Conservation (phyloP, 2,329 filamentous ascomycete genomes). For the Xylariaceae sp. region DNA sequence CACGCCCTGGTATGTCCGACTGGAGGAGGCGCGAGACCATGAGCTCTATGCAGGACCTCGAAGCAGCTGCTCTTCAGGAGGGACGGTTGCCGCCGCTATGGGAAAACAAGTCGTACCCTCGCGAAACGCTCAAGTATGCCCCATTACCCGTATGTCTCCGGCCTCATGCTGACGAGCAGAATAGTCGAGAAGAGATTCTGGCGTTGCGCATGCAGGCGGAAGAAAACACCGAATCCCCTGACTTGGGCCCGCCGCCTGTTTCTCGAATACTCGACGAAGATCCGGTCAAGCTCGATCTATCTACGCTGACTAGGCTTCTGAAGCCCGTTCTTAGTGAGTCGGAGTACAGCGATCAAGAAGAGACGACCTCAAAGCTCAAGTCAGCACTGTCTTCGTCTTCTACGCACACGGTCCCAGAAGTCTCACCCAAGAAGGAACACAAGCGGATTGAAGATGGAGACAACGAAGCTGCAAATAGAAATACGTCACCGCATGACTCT, state of each 20-base stretch:
- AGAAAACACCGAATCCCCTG: conserved; percentile 58
- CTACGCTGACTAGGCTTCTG: conserved; percentile 25
- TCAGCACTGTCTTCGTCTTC: not conserved
- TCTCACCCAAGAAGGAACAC: conserved; percentile 1
- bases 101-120: conserved; percentile 65
- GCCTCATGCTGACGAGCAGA: conserved; percentile 21
- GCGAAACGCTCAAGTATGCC: conserved; percentile 62
- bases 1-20: conserved; percentile 46
- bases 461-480: no score
- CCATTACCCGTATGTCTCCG: not conserved
- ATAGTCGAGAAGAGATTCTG: conserved; percentile 58
- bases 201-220: conserved; percentile 50
- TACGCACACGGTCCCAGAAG: conserved; percentile 2
- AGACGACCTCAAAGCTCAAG: not conserved
- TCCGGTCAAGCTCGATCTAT: conserved; percentile 50
- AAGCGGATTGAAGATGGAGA: conserved; percentile 1
- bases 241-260: conserved; percentile 61
- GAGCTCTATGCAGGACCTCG: conserved; percentile 39
- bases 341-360: conserved; percentile 4
- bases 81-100: conserved; percentile 62
- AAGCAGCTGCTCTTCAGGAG: conserved; percentile 47
- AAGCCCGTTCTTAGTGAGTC: conserved; percentile 10
- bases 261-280: conserved; percentile 57
- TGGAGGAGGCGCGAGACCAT: conserved; percentile 53
- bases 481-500: conserved; percentile 8